Percentiles rank a stretch among this genome's conserved stretches.
These are phyloP conservation scores for Blepharisma undulans DNA, from an alignment of 169 alveolate genomes.

Conservation along the genomic window DNA sequence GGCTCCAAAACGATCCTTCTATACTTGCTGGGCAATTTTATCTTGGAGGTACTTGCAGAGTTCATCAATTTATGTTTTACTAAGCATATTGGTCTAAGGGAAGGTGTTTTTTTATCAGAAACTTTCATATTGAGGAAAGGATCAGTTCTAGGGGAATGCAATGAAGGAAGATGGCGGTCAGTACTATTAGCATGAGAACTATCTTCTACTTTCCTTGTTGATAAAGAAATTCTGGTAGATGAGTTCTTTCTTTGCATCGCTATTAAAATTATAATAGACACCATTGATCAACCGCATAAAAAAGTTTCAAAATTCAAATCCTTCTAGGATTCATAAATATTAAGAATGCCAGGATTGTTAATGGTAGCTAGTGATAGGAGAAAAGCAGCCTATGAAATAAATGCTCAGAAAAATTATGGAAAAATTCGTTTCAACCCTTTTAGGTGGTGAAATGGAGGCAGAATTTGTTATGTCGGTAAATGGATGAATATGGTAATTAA, in stretches of 20 bases:
- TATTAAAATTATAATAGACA: not conserved
- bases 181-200: not conserved
- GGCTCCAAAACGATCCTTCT: not conserved
- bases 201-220: not conserved
- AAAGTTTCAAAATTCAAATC: not conserved
- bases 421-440: not conserved
- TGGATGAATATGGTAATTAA: not conserved
- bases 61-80: not conserved
- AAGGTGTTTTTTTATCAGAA: not conserved
- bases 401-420: not conserved
- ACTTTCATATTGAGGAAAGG: not conserved
- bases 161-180: not conserved
- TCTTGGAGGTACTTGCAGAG: not conserved
- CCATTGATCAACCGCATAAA: not conserved
- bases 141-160: not conserved
- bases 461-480: not conserved
- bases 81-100: not conserved
- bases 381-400: not conserved
- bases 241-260: not conserved
- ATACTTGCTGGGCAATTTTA: not conserved
- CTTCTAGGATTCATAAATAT: not conserved
- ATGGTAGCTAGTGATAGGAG: not conserved
- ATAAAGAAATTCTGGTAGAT: not conserved
- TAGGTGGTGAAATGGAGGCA: not conserved
- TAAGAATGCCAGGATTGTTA: not conserved